These are phyloP conservation scores for Hypoxylon lienhwacheense DNA, from an alignment of 495 filamentous ascomycete species.

Conservation along the genomic window DNA sequence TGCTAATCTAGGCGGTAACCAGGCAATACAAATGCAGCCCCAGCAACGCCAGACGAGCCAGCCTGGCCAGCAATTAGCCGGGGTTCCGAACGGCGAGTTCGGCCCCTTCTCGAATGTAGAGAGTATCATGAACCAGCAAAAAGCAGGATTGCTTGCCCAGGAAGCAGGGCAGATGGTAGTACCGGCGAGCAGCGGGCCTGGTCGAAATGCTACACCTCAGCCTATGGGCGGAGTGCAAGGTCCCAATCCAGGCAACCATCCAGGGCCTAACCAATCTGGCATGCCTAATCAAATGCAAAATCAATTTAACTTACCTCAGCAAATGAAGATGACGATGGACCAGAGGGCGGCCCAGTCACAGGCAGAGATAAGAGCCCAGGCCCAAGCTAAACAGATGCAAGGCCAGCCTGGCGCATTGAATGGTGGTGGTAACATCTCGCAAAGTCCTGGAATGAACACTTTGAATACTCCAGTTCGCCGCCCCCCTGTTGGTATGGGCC, in stretches of 20 bases:
- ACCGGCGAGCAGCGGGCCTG: slow-evolving; percentile 50
- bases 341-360: slow-evolving; percentile 42
- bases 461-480: slow-evolving; percentile 53
- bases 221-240: slow-evolving; percentile 45
- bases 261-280: slow-evolving; percentile 39
- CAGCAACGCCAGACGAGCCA: slow-evolving; percentile 46
- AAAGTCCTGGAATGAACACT: slow-evolving; percentile 55
- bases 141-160: slow-evolving; percentile 49
- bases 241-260: slow-evolving; percentile 41
- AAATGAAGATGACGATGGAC: slow-evolving; percentile 47
- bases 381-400: slow-evolving; percentile 49
- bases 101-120: slow-evolving; percentile 49
- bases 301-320: slow-evolving; percentile 43
- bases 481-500: slow-evolving; percentile 46
- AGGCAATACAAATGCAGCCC: slow-evolving; percentile 37
- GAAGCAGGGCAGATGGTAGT: slow-evolving; percentile 56
- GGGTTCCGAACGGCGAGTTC: slow-evolving; percentile 42
- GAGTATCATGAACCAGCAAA: slow-evolving; percentile 53
- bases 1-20: slow-evolving; percentile 23
- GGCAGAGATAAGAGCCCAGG: slow-evolving; percentile 44
- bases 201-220: slow-evolving; percentile 46
- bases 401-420: slow-evolving; percentile 52
- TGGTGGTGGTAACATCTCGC: slow-evolving; percentile 48
- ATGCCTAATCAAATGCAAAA: slow-evolving; percentile 43
- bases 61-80: slow-evolving; percentile 38